A percentile compares a stretch with the other conserved stretches of the same genome.
phyloP scores from a whole-genome alignment of 192 early-diverging fungal species.

The Mortierella antarctica region DNA sequence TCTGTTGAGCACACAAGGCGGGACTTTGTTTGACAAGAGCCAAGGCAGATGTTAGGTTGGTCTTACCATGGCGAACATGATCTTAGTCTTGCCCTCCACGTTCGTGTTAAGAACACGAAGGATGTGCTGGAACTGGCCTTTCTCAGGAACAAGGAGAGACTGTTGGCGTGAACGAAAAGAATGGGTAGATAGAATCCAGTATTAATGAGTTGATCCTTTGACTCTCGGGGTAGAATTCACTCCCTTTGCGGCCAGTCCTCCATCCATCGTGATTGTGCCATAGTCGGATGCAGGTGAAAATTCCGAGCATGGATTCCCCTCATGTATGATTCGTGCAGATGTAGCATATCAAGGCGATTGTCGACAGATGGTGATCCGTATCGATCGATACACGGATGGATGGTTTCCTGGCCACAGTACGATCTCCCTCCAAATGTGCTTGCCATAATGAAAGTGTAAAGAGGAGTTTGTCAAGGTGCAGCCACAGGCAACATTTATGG shows the following conservation, averaged over 20 bases:
- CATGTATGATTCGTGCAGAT: background rate
- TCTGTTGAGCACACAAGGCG: background rate
- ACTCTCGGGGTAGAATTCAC: background rate
- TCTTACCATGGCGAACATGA: conserved; percentile 88
- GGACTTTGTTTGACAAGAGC: background rate
- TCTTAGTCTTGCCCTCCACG: conserved; percentile 95
- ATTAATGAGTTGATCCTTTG: conserved; percentile 22
- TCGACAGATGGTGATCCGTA: background rate
- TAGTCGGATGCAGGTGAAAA: background rate
- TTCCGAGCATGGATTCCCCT: conserved; percentile 8
- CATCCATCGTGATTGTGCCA: background rate
- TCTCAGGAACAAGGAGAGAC: conserved; percentile 92
- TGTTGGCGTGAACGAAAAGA: conserved; percentile 33
- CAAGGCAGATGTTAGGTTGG: conserved; percentile 10
- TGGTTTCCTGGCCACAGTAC: conserved; percentile 4
- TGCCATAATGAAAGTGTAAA: conserved; percentile 43
- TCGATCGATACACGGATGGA: conserved; percentile 21
- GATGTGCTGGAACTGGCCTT: conserved; percentile 97
- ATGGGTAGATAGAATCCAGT: conserved; percentile 18
- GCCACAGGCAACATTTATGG: no score
- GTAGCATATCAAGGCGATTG: background rate
- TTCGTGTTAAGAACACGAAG: conserved; percentile 99
- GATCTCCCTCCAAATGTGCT: conserved; percentile 13
- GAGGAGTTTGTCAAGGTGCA: background rate
- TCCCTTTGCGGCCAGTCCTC: background rate